These are phyloP conservation scores for Pseudomicrostroma phylloplanum DNA, from an alignment of 1,284 basidiomycete genomes.

Conservation along the genomic window DNA sequence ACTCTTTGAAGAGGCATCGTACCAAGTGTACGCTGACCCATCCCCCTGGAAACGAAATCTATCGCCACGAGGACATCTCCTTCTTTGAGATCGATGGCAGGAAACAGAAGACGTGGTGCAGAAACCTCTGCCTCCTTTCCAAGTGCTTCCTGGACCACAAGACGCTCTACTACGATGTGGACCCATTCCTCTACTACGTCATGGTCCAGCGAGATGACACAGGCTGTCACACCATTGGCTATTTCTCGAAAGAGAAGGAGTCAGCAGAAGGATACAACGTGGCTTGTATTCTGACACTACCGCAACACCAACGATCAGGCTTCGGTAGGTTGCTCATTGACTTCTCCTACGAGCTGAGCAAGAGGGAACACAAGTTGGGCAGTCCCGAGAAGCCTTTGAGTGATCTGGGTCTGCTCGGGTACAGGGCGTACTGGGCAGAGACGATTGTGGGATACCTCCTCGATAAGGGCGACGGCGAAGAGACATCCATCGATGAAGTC, in stretches of 20 bases:
- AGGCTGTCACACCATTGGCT: slow-evolving; percentile 91
- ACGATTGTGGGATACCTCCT: slow-evolving; percentile 87
- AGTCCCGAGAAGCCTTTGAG: slow-evolving; percentile 96
- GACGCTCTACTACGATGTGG: slow-evolving; percentile 98
- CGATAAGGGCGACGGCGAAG: slow-evolving; percentile 56
- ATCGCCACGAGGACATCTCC: slow-evolving; percentile 77
- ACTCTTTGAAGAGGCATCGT: slow-evolving; percentile 62
- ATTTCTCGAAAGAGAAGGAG: slow-evolving; percentile 98
- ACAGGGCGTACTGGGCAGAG: slow-evolving; percentile 96
- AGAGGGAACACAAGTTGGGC: slow-evolving; percentile 90
- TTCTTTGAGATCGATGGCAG: slow-evolving; percentile 97
- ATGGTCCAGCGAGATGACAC: slow-evolving; percentile 84
- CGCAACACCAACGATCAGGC: slow-evolving; percentile 85
- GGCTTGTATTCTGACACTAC: slow-evolving; percentile 98
- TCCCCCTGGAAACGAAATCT: slow-evolving; percentile 97
- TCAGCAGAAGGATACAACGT: slow-evolving; percentile 87
- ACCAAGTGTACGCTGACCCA: slow-evolving; percentile 85
- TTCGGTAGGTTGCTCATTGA: slow-evolving; percentile 90
- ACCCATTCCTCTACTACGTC: slow-evolving; percentile 98
- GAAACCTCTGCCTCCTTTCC: slow-evolving; percentile 95
- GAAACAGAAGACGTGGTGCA: slow-evolving; percentile 98
- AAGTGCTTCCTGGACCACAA: slow-evolving; percentile 99
- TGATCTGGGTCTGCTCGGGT: slow-evolving; percentile 86
- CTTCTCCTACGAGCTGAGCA: slow-evolving; percentile 95
- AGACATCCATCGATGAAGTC: slow-evolving; percentile 91